Evolutionary conservation across 2,329 filamentous ascomycete genomes (phyloP), one percentile per base, ranked within the genome.

Genomic region (Monosporascus sp.): DNA sequence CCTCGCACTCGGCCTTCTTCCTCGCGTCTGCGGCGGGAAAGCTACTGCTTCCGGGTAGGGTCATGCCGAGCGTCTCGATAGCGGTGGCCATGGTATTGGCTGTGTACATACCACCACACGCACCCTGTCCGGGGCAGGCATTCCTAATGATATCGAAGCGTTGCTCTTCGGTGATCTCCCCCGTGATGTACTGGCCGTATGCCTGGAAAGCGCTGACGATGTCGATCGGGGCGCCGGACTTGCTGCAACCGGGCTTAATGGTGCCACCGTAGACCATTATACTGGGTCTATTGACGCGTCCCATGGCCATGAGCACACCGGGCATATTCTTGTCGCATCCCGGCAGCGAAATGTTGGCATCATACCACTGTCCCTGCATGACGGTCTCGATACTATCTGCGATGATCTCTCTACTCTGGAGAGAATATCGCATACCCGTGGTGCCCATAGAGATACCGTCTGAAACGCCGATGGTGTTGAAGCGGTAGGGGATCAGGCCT

Each of bases 261-360:
- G 89, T 91, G 48, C 94, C 94, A 62, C 94, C 94, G 68, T 99
- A 99, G 31, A 99, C 89, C 94, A 99, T 99, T 68, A 99, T 79
- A 64, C 89, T 91, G 31, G 94, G 94, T 47, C 94, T 80, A 78
- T 99, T 97, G 61, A 97, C 85, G 63, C 94, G 84, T 38, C 91
- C 93, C 89, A 97, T 97, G 53, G 92, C 94, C 66, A 94, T 94
- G 64, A 91, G 76, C 14, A 94, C 89, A 72, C 89, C 89, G 1
- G 91, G 91, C 94, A 99, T 97, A 77, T 99, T 99, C 85, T 99
- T 99, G 81, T 99, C 94, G 74, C 94, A 99, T 48, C 94, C 94
- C 16, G 94, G 94, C 65, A 99, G 88, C 51, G 91, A 96, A 69
- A 99, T 88, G 73, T 97, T 97, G 63, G 86, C 93, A 72, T 99